Evolutionary conservation across 2,329 filamentous ascomycete genomes (phyloP).

Genomic region (Lasiodiplodia sp.): DNA sequence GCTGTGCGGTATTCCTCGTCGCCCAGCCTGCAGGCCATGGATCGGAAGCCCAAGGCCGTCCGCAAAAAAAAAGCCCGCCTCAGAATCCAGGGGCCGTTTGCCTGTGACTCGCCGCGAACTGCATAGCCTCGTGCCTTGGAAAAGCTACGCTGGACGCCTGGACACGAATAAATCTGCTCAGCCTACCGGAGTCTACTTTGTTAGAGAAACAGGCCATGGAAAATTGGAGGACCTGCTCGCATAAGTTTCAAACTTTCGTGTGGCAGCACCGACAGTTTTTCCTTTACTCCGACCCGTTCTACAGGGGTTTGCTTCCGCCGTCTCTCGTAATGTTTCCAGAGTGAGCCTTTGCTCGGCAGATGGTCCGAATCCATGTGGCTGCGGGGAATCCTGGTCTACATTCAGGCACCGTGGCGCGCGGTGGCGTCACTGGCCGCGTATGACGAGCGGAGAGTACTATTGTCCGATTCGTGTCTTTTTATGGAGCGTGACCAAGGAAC

Average conservation of each 20-base stretch:
- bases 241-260: background rate
- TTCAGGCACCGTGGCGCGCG: background rate
- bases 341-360: background rate
- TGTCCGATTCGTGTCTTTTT: constrained; percentile 28
- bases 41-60: background rate
- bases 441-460: constrained; percentile 19
- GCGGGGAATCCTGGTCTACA: constrained; percentile 27
- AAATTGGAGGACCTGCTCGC: background rate
- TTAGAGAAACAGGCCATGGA: background rate
- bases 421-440: constrained; percentile 18
- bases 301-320: background rate
- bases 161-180: background rate
- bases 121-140: constrained; percentile 8
- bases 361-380: background rate
- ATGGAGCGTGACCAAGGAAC: constrained; percentile 6
- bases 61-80: background rate
- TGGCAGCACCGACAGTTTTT: background rate
- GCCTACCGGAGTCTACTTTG: background rate
- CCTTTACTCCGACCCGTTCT: background rate
- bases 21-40: constrained; percentile 1
- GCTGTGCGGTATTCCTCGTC: constrained; percentile 15
- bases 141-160: background rate
- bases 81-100: background rate
- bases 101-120: background rate
- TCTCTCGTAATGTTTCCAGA: background rate